Evolutionary conservation across 2,329 filamentous ascomycete genomes (phyloP), one percentile per base, ranked within the genome.

Genomic region (Parasarocladium wereldwijsianum): DNA sequence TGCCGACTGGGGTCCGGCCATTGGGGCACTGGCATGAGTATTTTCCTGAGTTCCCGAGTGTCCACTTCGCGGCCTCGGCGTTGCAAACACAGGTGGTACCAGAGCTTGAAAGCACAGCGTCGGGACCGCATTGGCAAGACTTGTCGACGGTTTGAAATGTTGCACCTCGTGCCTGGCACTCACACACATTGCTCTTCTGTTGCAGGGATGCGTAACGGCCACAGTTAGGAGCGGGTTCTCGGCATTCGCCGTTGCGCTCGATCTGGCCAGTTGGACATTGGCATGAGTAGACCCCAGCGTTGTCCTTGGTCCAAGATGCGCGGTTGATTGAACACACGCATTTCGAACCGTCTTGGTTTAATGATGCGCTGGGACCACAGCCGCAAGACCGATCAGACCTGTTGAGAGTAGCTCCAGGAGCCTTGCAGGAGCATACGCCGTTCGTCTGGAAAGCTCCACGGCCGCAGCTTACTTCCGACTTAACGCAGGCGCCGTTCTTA

Each of bases 11-110:
- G 20, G 26, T 18, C 8, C 8, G n/a, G 26, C 26, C 26, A 17
- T 18, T 18, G 16, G 26, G 26, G 15, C 26, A 27, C 13, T 27
- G 26, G 15, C 26, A 27, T n/a, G 26, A 27, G 26, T 18, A 27
- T 17, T 27, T 27, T 5, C 16, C 26, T 10, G n/a, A 12, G 16
- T 8, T 9, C 9, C 26, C 26, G 14, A 8, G 20, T 18, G 15
- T 18, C 26, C 26, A 27, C 15, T 27, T 27, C 5, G 26, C 26
- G 14, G 10, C 26, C 4, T 16, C 8, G 11, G 16, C 26, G 8
- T 17, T 18, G 26, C 26, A 27, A 12, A 27, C 26, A 18, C 26
- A 27, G 8, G 15, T 4, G 11, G 18, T 17, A 7, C 26, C 26
- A 8, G 26, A 18, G n/a, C 14, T 27, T 12, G 26, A 17, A 17